Base-by-base conservation (phyloP, 768 basidiomycete genomes). In the Brasilioporus rufonigricans region DNA sequence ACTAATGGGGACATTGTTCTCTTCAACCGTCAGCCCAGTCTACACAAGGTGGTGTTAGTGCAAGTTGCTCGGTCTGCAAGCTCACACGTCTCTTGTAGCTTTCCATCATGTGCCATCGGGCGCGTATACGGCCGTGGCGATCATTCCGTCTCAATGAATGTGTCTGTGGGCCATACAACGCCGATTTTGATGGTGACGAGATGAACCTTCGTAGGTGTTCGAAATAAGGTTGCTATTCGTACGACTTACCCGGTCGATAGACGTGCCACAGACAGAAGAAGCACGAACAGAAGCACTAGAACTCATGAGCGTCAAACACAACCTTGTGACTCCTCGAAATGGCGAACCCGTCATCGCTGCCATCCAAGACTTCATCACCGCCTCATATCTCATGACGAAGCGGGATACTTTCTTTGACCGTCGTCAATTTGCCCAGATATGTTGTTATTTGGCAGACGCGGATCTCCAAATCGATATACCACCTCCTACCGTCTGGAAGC, bases 301-400 rank as follows among this genome's bases (percentile, higher is more conserved):
- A 68, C 85, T 99, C 31, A 99, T 99, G 97, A 92, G 83, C 65
- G 90, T 97, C 56, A 96, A 97, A 69, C 84, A 93, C 68, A 98
- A 98, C 69, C 82, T 99, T 41, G 97, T 99, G 53, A 98, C 97
- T 0, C 97, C 97, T 14, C 85, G 97, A 49, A 98, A 98, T 62
- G 97, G 97, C 59, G 95, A 98, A 71, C 97, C 97, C 24, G 96
- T 99, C 74, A 98, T 99, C 63, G 94, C 97, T 24, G 97, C 97
- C 59, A 99, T 97, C 60, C 97, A 99, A 70, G 97, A 99, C 72
- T 99, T 99, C 77, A 98, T 99, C 76, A 98, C 97, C 4, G 97
- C 95, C 16, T 94, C 97, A 19, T 99, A 87, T 76, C 84, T 99
- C 38, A 84, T 99, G 62, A 96, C 96, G 9, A 87, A 86, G 35